These are phyloP conservation scores for Candida tetrigidarum DNA, from an alignment of 1,139 yeast genomes.

Conservation along the genomic window DNA sequence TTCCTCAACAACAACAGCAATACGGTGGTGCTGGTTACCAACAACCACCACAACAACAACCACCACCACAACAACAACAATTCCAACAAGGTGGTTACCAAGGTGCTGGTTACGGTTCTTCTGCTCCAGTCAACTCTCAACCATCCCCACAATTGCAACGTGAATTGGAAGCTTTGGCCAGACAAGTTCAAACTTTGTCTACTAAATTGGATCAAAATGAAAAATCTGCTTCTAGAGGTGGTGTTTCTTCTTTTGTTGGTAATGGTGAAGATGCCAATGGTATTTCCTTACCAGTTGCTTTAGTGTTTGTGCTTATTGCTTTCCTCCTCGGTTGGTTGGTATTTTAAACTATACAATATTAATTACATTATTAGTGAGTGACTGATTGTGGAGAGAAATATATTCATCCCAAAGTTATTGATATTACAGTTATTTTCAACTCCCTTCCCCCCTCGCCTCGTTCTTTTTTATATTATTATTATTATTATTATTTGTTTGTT, in stretches of 20 bases:
- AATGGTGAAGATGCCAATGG: slow-evolving; percentile 44
- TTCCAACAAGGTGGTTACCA: slow-evolving; percentile 10
- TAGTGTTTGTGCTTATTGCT: slow-evolving; percentile 55
- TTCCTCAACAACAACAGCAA: slow-evolving; percentile 10
- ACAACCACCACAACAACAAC: slow-evolving; percentile 14
- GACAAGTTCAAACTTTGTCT: slow-evolving; percentile 46
- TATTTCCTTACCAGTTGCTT: slow-evolving; percentile 55
- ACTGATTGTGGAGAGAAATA: slow-evolving; percentile 1
- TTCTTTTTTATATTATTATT: not conserved
- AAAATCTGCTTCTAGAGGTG: slow-evolving; percentile 12
- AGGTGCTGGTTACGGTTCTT: slow-evolving; percentile 5
- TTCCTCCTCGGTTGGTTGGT: slow-evolving; percentile 66
- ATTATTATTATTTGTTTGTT: not conserved
- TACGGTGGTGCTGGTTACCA: slow-evolving; percentile 13
- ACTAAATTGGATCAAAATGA: slow-evolving; percentile 42
- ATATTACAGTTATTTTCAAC: not conserved
- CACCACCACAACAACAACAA: slow-evolving; percentile 12
- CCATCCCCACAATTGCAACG: slow-evolving; percentile 19
- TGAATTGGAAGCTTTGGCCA: slow-evolving; percentile 44
- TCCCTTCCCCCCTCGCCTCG: no score
- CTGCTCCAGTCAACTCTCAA: slow-evolving; percentile 4
- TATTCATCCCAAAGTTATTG: slow-evolving; percentile 1
- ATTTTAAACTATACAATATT: slow-evolving; percentile 33
- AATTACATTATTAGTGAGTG: not conserved
- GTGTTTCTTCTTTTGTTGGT: slow-evolving; percentile 7